phyloP scores from a whole-genome alignment of 2,329 filamentous ascomycete genomes.

The Alternaria brassicicola region DNA sequence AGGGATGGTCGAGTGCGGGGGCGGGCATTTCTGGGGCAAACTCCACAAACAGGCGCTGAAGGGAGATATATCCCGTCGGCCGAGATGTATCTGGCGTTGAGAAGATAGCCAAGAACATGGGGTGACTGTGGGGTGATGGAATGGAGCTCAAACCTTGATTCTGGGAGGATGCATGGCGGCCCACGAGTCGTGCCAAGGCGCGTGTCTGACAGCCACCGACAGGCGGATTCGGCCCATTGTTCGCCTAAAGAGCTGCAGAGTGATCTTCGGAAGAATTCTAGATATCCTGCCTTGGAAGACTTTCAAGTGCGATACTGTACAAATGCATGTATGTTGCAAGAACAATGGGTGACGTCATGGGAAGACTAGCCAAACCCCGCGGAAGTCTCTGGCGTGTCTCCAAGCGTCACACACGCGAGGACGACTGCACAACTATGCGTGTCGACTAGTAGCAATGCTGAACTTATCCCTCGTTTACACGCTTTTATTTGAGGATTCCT shows the following conservation, averaged over 20 bases:
- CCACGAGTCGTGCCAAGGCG: background rate
- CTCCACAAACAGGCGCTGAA: conserved; percentile 21
- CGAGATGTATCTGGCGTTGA: background rate
- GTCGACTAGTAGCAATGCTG: background rate
- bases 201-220: background rate
- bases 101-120: background rate
- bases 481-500: too few relatives aligned
- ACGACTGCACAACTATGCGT: background rate
- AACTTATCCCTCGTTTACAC: accelerated
- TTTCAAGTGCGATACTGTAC: background rate
- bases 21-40: conserved; percentile 11
- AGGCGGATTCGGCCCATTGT: background rate
- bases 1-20: conserved; percentile 34
- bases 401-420: background rate
- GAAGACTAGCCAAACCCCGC: background rate
- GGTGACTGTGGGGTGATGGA: background rate
- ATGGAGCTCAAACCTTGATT: background rate
- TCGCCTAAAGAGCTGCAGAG: background rate
- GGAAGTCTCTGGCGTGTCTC: background rate
- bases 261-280: background rate
- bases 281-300: too few relatives aligned
- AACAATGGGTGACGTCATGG: background rate
- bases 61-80: conserved; percentile 13
- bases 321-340: background rate
- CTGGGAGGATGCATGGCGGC: background rate